Conservation (phyloP, 805 yeast species). For the Ogataea methylovora region DNA sequence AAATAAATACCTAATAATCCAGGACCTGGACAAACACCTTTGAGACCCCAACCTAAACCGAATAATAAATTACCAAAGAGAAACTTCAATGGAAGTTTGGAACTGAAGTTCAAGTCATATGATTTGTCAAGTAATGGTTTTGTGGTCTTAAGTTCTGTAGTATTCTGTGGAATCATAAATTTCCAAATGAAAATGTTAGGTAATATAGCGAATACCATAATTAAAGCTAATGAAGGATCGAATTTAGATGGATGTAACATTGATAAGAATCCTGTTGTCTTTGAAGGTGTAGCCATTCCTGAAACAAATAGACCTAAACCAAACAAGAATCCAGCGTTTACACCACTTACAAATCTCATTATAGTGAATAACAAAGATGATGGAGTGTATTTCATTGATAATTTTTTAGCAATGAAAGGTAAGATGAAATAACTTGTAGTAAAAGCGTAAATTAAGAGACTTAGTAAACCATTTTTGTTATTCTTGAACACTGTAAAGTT, state of each 20-base stretch:
- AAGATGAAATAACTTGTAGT: conserved; percentile 16
- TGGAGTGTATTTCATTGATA: no score
- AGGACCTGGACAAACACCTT: conserved; percentile 50
- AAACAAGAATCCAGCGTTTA: conserved; percentile 26
- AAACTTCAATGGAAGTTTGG: conserved; percentile 21
- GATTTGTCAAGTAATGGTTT: conserved; percentile 13
- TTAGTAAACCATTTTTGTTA: conserved; percentile 8
- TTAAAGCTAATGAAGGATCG: conserved; percentile 41
- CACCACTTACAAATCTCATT: conserved; percentile 10
- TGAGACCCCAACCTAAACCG: conserved; percentile 47
- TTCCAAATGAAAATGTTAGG: conserved; percentile 37
- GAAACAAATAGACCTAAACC: conserved; percentile 39
- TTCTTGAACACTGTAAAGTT: conserved; percentile 8
- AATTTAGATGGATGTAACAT: conserved; percentile 27
- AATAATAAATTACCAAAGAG: conserved; percentile 36
- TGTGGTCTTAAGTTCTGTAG: not conserved
- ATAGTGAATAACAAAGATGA: not conserved
- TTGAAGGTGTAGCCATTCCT: conserved; percentile 38
- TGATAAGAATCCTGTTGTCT: conserved; percentile 39
- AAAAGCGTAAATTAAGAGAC: conserved; percentile 6
- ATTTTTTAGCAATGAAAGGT: conserved; percentile 20
- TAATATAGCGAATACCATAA: conserved; percentile 33
- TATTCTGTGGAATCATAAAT: conserved; percentile 8
- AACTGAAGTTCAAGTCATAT: conserved; percentile 19
- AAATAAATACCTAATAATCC: conserved; percentile 27